A percentile compares a stretch with the other conserved stretches of the same genome.
These are phyloP conservation scores for Saitoella complicata DNA, from an alignment of 805 yeast genomes.

Conservation along the genomic window DNA sequence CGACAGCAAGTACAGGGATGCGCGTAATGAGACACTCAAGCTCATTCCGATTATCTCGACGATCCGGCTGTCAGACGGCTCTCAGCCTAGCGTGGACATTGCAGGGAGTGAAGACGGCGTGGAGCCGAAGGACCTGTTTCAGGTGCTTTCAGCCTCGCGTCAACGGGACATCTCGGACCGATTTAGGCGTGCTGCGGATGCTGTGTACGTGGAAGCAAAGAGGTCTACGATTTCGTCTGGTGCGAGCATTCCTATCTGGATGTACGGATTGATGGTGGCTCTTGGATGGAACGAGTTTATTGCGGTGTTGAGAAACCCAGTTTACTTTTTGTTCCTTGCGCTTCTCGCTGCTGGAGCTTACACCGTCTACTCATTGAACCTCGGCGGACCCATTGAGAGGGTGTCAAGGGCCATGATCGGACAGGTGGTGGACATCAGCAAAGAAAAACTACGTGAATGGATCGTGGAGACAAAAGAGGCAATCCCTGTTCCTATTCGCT, in stretches of 20 bases:
- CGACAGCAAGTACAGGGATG: slow-evolving; percentile 43
- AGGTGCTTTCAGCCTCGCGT: slow-evolving; percentile 40
- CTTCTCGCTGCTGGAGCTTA: slow-evolving; percentile 48
- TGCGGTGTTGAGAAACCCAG: slow-evolving; percentile 64
- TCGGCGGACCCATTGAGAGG: slow-evolving; percentile 59
- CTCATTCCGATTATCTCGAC: slow-evolving; percentile 43
- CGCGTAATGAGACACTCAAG: slow-evolving; percentile 41
- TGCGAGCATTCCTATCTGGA: slow-evolving; percentile 69
- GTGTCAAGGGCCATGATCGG: slow-evolving; percentile 19
- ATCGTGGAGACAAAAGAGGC: no score
- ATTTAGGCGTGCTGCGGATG: slow-evolving; percentile 61
- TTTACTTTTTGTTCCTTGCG: slow-evolving; percentile 45
- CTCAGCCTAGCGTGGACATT: slow-evolving; percentile 11
- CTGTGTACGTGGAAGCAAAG: slow-evolving; percentile 72
- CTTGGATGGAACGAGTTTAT: slow-evolving; percentile 94
- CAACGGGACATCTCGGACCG: slow-evolving; percentile 39
- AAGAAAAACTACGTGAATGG: no score
- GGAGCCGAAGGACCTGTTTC: slow-evolving; percentile 33
- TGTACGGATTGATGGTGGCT: slow-evolving; percentile 53
- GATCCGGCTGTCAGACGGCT: slow-evolving; percentile 33
- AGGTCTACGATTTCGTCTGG: slow-evolving; percentile 65
- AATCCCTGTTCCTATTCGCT: no score
- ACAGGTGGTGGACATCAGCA: no score
- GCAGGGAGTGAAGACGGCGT: slow-evolving; percentile 15
- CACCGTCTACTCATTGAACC: slow-evolving; percentile 49